Conservation (phyloP, 148 eudicot genomes). For the Rhododendron vialii region DNA sequence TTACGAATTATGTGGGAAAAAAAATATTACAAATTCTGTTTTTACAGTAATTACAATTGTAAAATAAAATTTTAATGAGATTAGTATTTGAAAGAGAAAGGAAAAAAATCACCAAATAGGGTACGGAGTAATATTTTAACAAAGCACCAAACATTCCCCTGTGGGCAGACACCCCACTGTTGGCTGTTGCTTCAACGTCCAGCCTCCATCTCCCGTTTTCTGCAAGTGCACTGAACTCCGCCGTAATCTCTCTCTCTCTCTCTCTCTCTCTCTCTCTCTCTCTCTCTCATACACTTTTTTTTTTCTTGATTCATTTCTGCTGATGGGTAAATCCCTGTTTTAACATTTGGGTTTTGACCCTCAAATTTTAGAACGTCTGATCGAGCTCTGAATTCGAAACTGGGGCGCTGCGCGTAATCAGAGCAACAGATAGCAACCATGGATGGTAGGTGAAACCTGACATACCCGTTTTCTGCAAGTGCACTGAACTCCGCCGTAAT, state of each 20-base stretch:
- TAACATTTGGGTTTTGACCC: background rate
- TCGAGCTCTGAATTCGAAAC: background rate
- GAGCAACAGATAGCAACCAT: slow-evolving; percentile 29
- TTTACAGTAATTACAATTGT: background rate
- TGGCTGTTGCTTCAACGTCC: background rate
- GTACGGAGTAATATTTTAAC: no score
- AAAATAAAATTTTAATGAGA: background rate
- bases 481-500: background rate
- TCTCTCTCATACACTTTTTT: no score
- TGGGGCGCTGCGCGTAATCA: background rate
- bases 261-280: background rate
- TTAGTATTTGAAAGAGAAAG: background rate
- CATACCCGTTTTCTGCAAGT: background rate
- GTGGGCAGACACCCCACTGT: background rate
- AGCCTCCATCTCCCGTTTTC: background rate
- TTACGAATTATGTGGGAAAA: background rate
- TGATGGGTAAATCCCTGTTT: background rate
- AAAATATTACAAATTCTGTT: no score
- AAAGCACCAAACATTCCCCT: no score
- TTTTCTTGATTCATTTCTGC: background rate
- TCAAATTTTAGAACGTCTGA: background rate
- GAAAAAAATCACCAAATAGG: background rate
- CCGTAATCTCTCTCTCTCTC: background rate
- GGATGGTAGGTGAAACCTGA: slow-evolving; percentile 35
- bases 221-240: background rate